Evolutionary conservation across 306 rosid genomes (phyloP).

Genomic region (Corylus avellana): DNA sequence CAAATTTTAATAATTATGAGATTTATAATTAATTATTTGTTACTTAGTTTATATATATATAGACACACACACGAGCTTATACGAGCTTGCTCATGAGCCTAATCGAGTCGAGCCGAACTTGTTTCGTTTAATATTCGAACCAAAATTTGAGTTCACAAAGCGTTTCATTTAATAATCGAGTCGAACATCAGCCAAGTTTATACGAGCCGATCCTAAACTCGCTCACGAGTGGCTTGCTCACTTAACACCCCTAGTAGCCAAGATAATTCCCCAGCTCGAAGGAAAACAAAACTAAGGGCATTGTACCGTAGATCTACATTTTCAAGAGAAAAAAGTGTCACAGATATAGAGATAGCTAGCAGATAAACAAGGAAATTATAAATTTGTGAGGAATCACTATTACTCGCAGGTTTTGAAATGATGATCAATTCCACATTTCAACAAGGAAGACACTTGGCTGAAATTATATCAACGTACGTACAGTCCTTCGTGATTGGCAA

Average conservation of each 20-base stretch:
- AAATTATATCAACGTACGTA: slow-evolving; percentile 49
- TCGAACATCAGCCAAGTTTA: too few relatives aligned
- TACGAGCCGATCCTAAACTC: too few relatives aligned
- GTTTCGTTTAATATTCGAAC: too few relatives aligned
- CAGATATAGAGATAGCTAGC: neutral
- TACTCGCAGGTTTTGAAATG: slow-evolving; percentile 86
- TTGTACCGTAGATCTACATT: slow-evolving; percentile 73
- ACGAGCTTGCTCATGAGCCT: too few relatives aligned
- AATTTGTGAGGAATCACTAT: slow-evolving; percentile 6
- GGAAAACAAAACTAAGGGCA: slow-evolving; percentile 88
- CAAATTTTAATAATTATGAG: too few relatives aligned
- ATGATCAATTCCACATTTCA: slow-evolving; percentile 75
- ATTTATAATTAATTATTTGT: too few relatives aligned
- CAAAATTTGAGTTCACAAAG: too few relatives aligned
- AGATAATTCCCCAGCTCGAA: slow-evolving; percentile 80
- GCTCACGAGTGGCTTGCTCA: too few relatives aligned
- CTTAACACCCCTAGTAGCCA: slow-evolving; percentile 42
- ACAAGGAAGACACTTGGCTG: slow-evolving; percentile 77
- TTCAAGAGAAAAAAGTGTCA: slow-evolving; percentile 26
- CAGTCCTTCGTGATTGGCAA: slow-evolving; percentile 73
- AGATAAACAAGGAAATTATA: slow-evolving; percentile 5
- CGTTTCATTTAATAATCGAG: too few relatives aligned
- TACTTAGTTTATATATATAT: too few relatives aligned
- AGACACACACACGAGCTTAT: too few relatives aligned
- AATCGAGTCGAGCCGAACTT: too few relatives aligned